Evolutionary conservation across 495 filamentous ascomycete species (phyloP).

Genomic region (Hypoxylon subgilvum): DNA sequence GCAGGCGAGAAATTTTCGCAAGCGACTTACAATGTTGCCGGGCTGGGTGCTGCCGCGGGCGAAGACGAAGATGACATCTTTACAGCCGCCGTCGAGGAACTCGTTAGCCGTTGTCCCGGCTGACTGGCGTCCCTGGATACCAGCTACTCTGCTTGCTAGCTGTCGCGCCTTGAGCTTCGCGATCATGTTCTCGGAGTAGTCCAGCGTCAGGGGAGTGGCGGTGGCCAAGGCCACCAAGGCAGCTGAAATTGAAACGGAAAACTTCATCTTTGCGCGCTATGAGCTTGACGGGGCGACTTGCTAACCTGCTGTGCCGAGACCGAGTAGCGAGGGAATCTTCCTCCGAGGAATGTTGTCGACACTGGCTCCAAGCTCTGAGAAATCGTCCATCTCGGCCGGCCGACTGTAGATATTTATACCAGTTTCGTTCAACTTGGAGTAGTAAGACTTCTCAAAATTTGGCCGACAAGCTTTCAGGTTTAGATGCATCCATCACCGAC

Average conservation of each 20-base stretch:
- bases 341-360: neutral
- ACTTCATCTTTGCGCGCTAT: constrained; percentile 22
- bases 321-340: neutral
- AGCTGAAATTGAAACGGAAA: constrained; percentile 20
- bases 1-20: neutral
- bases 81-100: constrained; percentile 51
- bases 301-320: too few relatives aligned
- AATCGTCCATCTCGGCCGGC: neutral
- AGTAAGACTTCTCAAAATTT: neutral
- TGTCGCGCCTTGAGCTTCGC: constrained; percentile 17
- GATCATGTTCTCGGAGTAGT: constrained; percentile 31
- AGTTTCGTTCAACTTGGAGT: neutral
- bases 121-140: constrained; percentile 11
- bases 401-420: constrained; percentile 3
- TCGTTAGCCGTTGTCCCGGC: constrained; percentile 48
- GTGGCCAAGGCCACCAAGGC: constrained; percentile 27
- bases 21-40: constrained; percentile 57
- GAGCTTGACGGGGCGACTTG: too few relatives aligned
- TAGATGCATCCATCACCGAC: neutral
- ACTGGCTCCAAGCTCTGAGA: neutral
- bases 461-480: constrained; percentile 3
- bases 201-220: constrained; percentile 38
- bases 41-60: constrained; percentile 58
- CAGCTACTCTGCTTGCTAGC: neutral
- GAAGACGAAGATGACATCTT: constrained; percentile 58